A percentile compares a stretch with the other conserved stretches of the same genome.
Evolutionary conservation across 495 filamentous ascomycete species (phyloP).

Genomic region (Xylaria curta): DNA sequence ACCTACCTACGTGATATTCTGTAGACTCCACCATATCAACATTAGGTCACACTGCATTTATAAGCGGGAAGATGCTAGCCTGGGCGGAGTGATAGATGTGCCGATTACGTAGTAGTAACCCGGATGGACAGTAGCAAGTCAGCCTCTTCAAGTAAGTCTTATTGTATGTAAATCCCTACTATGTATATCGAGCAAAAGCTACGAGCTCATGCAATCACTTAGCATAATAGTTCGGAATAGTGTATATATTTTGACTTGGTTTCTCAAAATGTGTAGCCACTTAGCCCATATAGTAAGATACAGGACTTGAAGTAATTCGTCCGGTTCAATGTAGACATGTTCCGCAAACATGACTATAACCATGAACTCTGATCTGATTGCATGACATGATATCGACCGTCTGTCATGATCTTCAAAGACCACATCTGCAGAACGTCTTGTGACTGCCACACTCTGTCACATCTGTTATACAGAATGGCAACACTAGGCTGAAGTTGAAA

Average conservation of each 20-base stretch:
- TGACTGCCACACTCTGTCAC: background rate
- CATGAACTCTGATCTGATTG: background rate
- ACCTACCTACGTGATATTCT: no score
- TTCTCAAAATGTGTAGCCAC: background rate
- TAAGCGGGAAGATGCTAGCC: slow-evolving; percentile 8
- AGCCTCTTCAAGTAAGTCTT: background rate
- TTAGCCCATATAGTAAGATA: background rate
- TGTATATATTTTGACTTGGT: background rate
- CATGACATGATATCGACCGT: background rate
- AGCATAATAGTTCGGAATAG: background rate
- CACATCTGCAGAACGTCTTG: background rate
- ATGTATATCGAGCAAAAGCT: background rate
- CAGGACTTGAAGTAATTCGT: background rate
- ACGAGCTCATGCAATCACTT: no score
- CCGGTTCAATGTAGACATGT: background rate
- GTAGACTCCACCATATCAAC: background rate
- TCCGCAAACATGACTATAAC: background rate
- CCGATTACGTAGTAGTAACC: background rate
- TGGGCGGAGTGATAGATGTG: background rate
- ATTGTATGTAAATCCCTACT: background rate
- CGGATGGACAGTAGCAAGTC: background rate
- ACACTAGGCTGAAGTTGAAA: background rate
- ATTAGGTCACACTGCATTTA: slow-evolving; percentile 11
- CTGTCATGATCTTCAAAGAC: background rate
- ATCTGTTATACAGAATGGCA: background rate